Conservation (phyloP, 257 asterid species). For the Penstemon eatonii region DNA sequence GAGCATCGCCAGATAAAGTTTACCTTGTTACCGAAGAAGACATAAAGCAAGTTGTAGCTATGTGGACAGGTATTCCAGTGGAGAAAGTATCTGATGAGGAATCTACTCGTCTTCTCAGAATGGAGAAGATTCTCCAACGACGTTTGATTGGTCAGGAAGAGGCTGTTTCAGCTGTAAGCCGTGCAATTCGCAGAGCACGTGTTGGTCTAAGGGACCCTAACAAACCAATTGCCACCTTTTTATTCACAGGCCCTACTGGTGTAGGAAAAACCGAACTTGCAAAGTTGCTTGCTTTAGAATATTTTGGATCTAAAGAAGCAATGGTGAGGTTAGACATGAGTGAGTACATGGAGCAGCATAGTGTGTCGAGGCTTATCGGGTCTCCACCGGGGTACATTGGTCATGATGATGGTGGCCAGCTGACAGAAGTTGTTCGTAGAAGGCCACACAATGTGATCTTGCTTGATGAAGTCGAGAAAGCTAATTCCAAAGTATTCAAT, state of each 20-base stretch:
- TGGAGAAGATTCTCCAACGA: conserved; percentile 29
- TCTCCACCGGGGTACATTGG: conserved; percentile 69
- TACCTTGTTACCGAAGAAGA: conserved; percentile 37
- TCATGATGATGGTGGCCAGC: conserved; percentile 64
- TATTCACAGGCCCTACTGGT: conserved; percentile 67
- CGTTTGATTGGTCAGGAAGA: conserved; percentile 55
- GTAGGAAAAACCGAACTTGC: conserved; percentile 70
- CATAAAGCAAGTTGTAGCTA: conserved; percentile 36
- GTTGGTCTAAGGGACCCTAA: conserved; percentile 63
- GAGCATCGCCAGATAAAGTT: conserved; percentile 17
- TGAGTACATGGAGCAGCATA: conserved; percentile 61
- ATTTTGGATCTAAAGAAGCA: conserved; percentile 65
- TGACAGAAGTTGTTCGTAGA: conserved; percentile 57
- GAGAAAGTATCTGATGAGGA: conserved; percentile 44
- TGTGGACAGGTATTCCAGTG: conserved; percentile 46
- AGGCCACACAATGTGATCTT: conserved; percentile 64
- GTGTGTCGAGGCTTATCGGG: conserved; percentile 53
- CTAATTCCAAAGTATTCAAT: conserved; percentile 54
- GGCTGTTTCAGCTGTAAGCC: conserved; percentile 61
- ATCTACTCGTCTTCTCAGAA: conserved; percentile 40
- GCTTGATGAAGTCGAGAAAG: conserved; percentile 73
- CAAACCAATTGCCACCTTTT: conserved; percentile 63
- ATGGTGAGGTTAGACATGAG: conserved; percentile 70
- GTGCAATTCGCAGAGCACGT: conserved; percentile 64
- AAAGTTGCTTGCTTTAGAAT: conserved; percentile 50